Conservation (phyloP, 371 early-diverging fungal genomes). For the Rhizopus stolonifer region DNA sequence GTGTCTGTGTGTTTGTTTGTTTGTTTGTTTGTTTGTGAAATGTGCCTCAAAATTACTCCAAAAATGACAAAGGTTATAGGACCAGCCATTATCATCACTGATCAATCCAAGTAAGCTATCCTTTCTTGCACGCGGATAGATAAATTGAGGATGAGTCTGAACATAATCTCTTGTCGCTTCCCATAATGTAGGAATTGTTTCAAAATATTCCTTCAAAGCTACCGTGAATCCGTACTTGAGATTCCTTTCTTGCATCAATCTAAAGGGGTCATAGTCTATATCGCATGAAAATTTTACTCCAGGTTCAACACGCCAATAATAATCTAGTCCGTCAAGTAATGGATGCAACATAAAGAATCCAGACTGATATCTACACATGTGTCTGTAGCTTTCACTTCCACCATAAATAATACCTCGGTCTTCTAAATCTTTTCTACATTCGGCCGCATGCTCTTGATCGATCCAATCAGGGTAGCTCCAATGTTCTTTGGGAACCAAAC, state of each 20-base stretch:
- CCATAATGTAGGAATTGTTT: conserved; percentile 89
- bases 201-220: conserved; percentile 70
- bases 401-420: conserved; percentile 77
- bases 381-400: conserved; percentile 82
- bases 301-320: conserved; percentile 97
- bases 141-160: conserved; percentile 35
- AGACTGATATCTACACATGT: conserved; percentile 92
- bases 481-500: conserved; percentile 53
- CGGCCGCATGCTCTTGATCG: conserved; percentile 64
- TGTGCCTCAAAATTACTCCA: conserved; percentile 58
- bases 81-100: conserved; percentile 37
- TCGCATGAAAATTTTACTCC: conserved; percentile 85
- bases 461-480: conserved; percentile 89
- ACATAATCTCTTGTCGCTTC: conserved; percentile 65
- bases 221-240: conserved; percentile 88
- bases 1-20: too few species aligned
- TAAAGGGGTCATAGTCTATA: conserved; percentile 89
- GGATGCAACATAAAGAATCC: conserved; percentile 89
- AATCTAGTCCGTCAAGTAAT: conserved; percentile 76
- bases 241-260: conserved; percentile 74
- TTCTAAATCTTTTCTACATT: conserved; percentile 60
- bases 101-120: conserved; percentile 36
- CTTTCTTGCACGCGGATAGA: conserved; percentile 44
- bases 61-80: conserved; percentile 74
- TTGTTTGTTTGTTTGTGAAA: background rate